Conservation (phyloP, 306 rosid genomes). For the Cotoneaster glaucophyllus region DNA sequence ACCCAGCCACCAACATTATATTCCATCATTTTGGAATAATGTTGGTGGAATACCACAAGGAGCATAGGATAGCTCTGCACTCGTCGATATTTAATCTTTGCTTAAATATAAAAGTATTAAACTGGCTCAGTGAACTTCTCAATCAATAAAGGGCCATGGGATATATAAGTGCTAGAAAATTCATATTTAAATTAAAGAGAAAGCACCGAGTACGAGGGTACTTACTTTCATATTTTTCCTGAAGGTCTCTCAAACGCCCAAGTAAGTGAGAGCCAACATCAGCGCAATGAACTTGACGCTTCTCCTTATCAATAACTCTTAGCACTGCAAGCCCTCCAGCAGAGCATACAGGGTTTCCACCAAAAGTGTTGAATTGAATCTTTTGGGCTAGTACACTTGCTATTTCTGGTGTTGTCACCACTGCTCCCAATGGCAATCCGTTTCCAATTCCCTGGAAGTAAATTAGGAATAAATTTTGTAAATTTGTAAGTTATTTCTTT, state of each 20-base stretch:
- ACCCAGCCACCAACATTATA: not conserved
- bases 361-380: constrained; percentile 74
- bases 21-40: not conserved
- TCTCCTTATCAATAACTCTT: constrained; percentile 74
- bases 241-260: constrained; percentile 63
- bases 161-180: not conserved
- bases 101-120: not conserved
- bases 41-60: not conserved
- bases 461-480: constrained; percentile 5
- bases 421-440: constrained; percentile 88
- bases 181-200: not conserved
- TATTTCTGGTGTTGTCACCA: constrained; percentile 87
- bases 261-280: constrained; percentile 77
- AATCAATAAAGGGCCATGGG: not conserved
- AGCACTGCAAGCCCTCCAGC: constrained; percentile 92
- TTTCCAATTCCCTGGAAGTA: constrained; percentile 82
- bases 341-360: constrained; percentile 93
- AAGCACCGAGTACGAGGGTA: constrained; percentile 9
- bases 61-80: not conserved
- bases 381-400: constrained; percentile 76
- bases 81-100: not conserved
- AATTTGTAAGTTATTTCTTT: not conserved
- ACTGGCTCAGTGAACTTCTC: not conserved
- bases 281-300: constrained; percentile 73
- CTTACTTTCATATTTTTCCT: constrained; percentile 65